Percentiles rank a stretch among this genome's conserved stretches.
phyloP scores from a whole-genome alignment of 352 stramenopile genomes.

The Globisporangium uncinulatum region DNA sequence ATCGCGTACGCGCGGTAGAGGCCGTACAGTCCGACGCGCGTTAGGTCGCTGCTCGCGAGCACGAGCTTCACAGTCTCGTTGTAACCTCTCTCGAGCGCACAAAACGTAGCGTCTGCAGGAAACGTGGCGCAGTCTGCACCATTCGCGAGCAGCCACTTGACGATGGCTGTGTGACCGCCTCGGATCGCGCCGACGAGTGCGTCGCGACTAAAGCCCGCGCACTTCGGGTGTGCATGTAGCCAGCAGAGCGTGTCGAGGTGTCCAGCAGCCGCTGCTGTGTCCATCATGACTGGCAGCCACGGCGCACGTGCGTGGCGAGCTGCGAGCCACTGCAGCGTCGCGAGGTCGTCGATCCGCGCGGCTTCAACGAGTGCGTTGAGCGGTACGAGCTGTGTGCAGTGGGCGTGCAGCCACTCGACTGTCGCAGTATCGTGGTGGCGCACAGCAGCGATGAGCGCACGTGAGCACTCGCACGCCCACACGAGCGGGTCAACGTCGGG shows the following conservation, averaged over 20 bases:
- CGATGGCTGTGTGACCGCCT: neutral
- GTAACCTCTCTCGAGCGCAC: neutral
- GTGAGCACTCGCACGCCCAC: neutral
- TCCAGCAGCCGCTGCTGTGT: neutral
- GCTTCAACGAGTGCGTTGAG: conserved; percentile 1
- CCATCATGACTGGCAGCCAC: conserved; percentile 1
- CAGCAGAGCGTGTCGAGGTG: conserved; percentile 3
- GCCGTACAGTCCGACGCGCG: neutral
- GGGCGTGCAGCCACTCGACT: neutral
- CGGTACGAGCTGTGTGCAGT: neutral
- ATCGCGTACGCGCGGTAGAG: neutral
- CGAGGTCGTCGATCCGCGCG: neutral
- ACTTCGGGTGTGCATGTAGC: conserved; percentile 1
- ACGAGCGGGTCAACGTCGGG: neutral
- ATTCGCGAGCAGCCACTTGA: conserved; percentile 1
- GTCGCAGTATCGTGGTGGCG: neutral
- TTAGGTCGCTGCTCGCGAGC: neutral
- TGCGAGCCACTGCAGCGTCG: neutral
- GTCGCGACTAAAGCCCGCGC: neutral
- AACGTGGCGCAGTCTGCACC: neutral
- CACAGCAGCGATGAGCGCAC: neutral
- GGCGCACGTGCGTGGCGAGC: neutral
- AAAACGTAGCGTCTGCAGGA: too few relatives aligned
- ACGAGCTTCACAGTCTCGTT: neutral
- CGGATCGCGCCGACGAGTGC: neutral